These are phyloP conservation scores for Cryptococcus wingfieldii DNA, from an alignment of 1,284 basidiomycete species.

Conservation along the genomic window DNA sequence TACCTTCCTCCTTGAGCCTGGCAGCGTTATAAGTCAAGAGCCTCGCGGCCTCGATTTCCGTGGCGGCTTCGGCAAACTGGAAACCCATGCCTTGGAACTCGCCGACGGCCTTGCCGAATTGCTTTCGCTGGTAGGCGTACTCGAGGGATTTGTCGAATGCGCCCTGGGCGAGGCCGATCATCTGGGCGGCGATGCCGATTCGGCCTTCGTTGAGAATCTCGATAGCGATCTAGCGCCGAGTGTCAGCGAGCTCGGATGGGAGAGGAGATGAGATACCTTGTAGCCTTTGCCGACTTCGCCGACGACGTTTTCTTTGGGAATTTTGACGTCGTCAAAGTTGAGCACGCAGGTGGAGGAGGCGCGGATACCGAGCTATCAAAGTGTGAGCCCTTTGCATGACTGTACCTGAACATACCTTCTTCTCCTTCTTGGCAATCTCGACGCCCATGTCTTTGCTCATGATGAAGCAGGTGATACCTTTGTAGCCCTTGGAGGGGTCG, in stretches of 20 bases:
- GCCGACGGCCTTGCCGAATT: conserved; percentile 90
- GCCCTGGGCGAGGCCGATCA: conserved; percentile 95
- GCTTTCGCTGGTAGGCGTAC: conserved; percentile 87
- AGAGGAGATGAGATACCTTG: conserved; percentile 57
- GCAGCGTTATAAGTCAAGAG: conserved; percentile 96
- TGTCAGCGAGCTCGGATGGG: neutral
- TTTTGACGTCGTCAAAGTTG: conserved; percentile 89
- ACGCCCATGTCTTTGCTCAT: conserved; percentile 96
- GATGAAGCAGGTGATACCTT: conserved; percentile 96
- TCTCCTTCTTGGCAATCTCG: conserved; percentile 97
- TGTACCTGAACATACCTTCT: conserved; percentile 58
- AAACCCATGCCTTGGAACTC: conserved; percentile 83
- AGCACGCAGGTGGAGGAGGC: conserved; percentile 96
- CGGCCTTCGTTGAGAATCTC: conserved; percentile 97
- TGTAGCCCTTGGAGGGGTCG: conserved; percentile 93
- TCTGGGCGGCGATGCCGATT: conserved; percentile 95
- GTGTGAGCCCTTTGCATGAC: neutral
- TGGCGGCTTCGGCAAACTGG: conserved; percentile 84
- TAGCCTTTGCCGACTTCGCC: conserved; percentile 84
- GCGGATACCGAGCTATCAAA: conserved; percentile 73
- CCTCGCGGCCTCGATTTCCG: conserved; percentile 88
- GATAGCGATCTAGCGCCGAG: conserved; percentile 68
- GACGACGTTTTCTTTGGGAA: conserved; percentile 90
- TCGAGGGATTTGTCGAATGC: conserved; percentile 90
- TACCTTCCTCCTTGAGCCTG: conserved; percentile 78